phyloP scores from a whole-genome alignment of 1,139 yeast genomes.

The Taphrina confusa region DNA sequence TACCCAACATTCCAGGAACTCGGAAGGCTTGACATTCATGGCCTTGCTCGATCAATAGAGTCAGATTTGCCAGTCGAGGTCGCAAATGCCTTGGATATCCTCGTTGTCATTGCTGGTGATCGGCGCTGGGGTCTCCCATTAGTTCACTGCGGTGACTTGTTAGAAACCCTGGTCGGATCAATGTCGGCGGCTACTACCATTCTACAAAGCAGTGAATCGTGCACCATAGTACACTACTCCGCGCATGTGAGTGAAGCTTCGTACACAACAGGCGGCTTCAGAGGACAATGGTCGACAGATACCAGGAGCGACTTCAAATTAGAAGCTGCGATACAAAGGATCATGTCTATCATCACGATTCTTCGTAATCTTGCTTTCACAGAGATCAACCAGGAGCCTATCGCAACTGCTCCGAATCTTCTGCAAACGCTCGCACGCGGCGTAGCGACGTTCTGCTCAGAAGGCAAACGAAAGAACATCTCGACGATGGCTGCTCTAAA shows the following conservation, averaged over 20 bases:
- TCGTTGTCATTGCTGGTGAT: constrained; percentile 21
- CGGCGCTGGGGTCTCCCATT: constrained; percentile 33
- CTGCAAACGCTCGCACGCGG: not conserved
- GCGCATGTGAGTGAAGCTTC: not conserved
- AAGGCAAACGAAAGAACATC: not conserved
- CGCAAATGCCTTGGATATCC: constrained; percentile 23
- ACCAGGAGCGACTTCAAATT: not conserved
- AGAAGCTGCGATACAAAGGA: not conserved
- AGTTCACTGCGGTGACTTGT: constrained; percentile 23
- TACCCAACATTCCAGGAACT: constrained; percentile 28
- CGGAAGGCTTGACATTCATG: constrained; percentile 28
- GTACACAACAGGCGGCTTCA: not conserved
- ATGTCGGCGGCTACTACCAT: too few relatives aligned
- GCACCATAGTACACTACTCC: not conserved
- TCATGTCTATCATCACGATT: constrained; percentile 24
- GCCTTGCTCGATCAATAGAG: constrained; percentile 13
- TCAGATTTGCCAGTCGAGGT: constrained; percentile 24
- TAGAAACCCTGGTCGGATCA: constrained; percentile 23
- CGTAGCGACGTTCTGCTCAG: not conserved
- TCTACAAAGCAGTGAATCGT: not conserved
- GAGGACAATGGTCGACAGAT: not conserved
- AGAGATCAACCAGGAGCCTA: constrained; percentile 25
- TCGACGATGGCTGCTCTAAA: not conserved
- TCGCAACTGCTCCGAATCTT: constrained; percentile 1
- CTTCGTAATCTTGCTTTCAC: constrained; percentile 27